A percentile compares a stretch with the other conserved stretches of the same genome.
Conservation (phyloP, 2,329 filamentous ascomycete genomes). For the Xylaria sp. region DNA sequence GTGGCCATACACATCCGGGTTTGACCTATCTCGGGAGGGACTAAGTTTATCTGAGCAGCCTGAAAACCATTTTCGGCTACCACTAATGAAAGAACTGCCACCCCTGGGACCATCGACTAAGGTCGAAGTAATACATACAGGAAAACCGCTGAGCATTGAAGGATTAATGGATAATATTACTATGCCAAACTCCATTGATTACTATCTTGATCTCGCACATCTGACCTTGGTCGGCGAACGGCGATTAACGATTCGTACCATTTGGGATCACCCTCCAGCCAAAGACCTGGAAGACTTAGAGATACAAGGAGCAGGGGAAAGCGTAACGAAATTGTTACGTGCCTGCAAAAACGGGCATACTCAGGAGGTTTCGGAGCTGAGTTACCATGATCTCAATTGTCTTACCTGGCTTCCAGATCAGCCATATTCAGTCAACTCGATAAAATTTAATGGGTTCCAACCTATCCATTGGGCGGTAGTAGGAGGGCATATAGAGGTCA, state of each 20-base stretch:
- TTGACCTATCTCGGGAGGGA: neutral
- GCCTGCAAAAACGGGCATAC: conserved; percentile 22
- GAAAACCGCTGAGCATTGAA: neutral
- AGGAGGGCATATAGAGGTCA: conserved; percentile 15
- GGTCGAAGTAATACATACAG: neutral
- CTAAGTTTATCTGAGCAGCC: neutral
- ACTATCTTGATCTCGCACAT: conserved; percentile 4
- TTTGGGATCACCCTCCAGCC: conserved; percentile 6
- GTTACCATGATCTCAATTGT: conserved; percentile 17
- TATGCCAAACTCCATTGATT: neutral
- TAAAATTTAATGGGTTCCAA: conserved; percentile 14
- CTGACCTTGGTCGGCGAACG: neutral
- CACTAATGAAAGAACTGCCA: neutral
- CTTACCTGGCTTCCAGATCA: neutral
- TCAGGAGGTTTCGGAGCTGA: conserved; percentile 5
- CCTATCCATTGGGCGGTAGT: conserved; percentile 28
- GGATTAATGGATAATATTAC: conserved; percentile 15
- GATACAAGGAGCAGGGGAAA: conserved; percentile 2
- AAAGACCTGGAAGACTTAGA: conserved; percentile 14
- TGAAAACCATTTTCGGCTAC: neutral
- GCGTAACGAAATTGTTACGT: conserved; percentile 11
- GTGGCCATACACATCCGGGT: conserved; percentile 1
- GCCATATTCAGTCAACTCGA: neutral
- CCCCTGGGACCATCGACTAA: neutral
- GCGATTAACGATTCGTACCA: conserved; percentile 11